Conservation (phyloP, 2,329 filamentous ascomycete species). For the Colletotrichum aenigma region DNA sequence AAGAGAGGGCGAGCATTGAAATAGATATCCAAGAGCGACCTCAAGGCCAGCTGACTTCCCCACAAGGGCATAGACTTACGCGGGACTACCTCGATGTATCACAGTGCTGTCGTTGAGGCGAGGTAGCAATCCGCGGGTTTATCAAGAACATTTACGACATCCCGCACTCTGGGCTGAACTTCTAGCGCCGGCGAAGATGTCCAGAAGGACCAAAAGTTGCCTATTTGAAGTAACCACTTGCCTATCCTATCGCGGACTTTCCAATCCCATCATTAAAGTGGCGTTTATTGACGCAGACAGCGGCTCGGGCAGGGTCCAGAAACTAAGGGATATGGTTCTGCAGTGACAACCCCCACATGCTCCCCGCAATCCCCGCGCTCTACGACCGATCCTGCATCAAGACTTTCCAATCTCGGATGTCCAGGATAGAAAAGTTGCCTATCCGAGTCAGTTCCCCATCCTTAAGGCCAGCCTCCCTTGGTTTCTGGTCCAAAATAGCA, state of each 20-base stretch:
- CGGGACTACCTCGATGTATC: not conserved
- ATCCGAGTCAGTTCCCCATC: not conserved
- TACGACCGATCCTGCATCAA: not conserved
- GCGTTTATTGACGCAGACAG: not conserved
- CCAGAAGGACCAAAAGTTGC: not conserved
- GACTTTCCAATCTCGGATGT: not conserved
- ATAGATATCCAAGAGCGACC: not conserved
- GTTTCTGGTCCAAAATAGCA: not conserved
- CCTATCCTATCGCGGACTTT: not conserved
- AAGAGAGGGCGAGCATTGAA: not conserved
- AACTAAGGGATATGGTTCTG: not conserved
- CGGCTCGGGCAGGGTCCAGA: too few relatives aligned
- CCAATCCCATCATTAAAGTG: not conserved
- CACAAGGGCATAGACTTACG: not conserved
- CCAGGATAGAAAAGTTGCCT: not conserved
- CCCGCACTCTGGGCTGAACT: not conserved
- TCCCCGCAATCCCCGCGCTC: not conserved
- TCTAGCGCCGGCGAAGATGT: not conserved
- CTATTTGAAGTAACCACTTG: not conserved
- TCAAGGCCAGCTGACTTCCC: not conserved
- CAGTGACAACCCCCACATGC: not conserved
- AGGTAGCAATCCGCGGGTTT: not conserved
- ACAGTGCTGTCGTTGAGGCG: not conserved
- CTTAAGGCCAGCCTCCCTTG: not conserved
- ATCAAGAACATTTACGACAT: not conserved